These are phyloP conservation scores for Eucalyptus tenuipes DNA, from an alignment of 345 rosid species.

Conservation along the genomic window DNA sequence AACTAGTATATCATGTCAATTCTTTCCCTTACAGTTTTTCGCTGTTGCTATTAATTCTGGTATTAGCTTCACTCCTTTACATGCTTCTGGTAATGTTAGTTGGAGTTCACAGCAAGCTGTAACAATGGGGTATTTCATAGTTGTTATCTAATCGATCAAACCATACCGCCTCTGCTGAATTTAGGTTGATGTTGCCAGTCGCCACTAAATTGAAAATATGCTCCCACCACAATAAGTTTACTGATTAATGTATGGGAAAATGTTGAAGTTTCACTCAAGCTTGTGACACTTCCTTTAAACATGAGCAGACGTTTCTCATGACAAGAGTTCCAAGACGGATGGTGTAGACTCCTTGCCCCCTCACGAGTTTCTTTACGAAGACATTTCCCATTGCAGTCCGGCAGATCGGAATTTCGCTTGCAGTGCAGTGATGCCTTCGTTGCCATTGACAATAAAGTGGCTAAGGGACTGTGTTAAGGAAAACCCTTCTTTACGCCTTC, in stretches of 20 bases:
- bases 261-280: background rate
- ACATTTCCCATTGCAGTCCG: slow-evolving; percentile 28
- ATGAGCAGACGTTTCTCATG: slow-evolving; percentile 25
- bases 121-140: background rate
- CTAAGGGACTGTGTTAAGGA: slow-evolving; percentile 46
- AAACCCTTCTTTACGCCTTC: slow-evolving; percentile 55
- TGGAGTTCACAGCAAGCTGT: background rate
- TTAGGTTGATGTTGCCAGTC: background rate
- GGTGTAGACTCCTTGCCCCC: slow-evolving; percentile 27
- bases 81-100: background rate
- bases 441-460: slow-evolving; percentile 75
- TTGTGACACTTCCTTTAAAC: background rate
- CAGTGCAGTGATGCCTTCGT: slow-evolving; percentile 60
- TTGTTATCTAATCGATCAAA: background rate
- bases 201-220: background rate
- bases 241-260: background rate
- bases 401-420: slow-evolving; percentile 19
- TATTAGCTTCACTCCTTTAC: background rate
- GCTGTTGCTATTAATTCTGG: background rate
- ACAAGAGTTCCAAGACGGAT: slow-evolving; percentile 17
- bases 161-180: background rate
- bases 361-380: slow-evolving; percentile 40
- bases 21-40: background rate
- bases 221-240: background rate
- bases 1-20: background rate